phyloP scores from a whole-genome alignment of 2,329 filamentous ascomycete genomes.

The Ilyonectria sp. region DNA sequence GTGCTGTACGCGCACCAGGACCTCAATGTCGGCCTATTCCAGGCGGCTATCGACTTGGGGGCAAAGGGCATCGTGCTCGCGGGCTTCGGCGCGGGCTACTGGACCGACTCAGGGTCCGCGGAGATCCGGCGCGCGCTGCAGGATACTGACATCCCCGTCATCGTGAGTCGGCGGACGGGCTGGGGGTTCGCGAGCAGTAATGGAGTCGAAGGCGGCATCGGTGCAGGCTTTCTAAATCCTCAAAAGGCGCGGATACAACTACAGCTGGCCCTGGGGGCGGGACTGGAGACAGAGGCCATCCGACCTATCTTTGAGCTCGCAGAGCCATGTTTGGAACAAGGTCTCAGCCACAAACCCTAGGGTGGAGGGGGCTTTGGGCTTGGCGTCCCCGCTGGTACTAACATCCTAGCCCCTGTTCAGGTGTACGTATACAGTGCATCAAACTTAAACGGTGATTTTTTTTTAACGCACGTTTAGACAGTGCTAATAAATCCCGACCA shows the following conservation, averaged over 20 bases:
- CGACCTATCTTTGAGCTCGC: conserved; percentile 48
- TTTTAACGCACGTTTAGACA: too few relatives aligned
- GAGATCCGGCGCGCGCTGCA: conserved; percentile 62
- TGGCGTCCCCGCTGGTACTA: too few relatives aligned
- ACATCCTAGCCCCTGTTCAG: too few relatives aligned
- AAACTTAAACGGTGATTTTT: too few relatives aligned
- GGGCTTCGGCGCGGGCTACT: conserved; percentile 67
- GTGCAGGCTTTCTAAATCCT: conserved; percentile 69
- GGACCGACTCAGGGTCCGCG: conserved; percentile 56
- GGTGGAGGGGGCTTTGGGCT: too few relatives aligned
- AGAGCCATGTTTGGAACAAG: conserved; percentile 34
- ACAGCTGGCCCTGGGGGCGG: conserved; percentile 56
- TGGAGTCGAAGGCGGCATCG: conserved; percentile 53
- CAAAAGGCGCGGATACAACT: conserved; percentile 69
- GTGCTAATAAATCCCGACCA: too few relatives aligned
- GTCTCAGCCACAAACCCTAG: too few relatives aligned
- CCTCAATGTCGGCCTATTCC: conserved; percentile 63
- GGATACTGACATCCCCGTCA: conserved; percentile 62
- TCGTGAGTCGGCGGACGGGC: conserved; percentile 66
- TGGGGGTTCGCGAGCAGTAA: conserved; percentile 67
- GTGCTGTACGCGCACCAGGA: conserved; percentile 71
- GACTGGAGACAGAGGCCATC: conserved; percentile 49
- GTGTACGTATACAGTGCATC: too few relatives aligned
- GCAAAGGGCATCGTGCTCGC: conserved; percentile 70
- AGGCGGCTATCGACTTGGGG: conserved; percentile 63